Base-by-base conservation (phyloP, 169 alveolate genomes). In the Plasmodium sp. region DNA sequence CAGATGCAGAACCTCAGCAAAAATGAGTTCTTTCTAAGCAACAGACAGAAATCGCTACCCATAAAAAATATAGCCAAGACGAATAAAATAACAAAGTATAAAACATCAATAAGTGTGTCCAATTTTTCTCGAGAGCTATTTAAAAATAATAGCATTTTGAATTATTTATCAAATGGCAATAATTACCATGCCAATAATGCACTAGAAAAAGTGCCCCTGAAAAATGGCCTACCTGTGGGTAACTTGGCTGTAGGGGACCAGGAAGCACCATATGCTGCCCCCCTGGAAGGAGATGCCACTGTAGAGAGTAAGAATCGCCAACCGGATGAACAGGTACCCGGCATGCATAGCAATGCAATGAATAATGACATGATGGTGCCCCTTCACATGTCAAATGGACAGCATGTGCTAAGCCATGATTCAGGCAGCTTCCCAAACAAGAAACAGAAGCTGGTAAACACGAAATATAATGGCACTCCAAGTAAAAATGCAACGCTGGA, bases 21-120 rank as follows among this genome's bases (percentile, higher is more conserved):
- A 48, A 27, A 18, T 14, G 84, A 41, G 22, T 56, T 16, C 12
- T 34, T 73, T 5, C n/a, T 34, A 33, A 74, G 80, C 36, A 85
- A 54, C 67, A 85, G 93, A 39, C 85, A 85, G 31, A 85, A 85
- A 54, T 85, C 94, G 18, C 54, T 22, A 51, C 94, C 94, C 10
- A 90, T 90, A 41, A 90, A 34, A 80, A 79, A 56, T 43, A 31
- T 41, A 22, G 77, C 43, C 36, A 58, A 58, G 43, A 34, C 90
- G 36, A 90, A 79, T 43, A 90, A 90, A 79, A 80, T 58, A 67
- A 90, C 83, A n/a, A 90, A 90, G 74, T 90, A 79, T 58, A 80
- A 80, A 90, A 90, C 94, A 6, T 90, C 94, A 0, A 62, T 81
- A 43, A 74, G 82, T 90, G 34, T 67, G 22, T 90, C 91, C 5